These are phyloP conservation scores for Berberis thunbergii DNA, from an alignment of 164 flowering plant genomes.

Conservation along the genomic window DNA sequence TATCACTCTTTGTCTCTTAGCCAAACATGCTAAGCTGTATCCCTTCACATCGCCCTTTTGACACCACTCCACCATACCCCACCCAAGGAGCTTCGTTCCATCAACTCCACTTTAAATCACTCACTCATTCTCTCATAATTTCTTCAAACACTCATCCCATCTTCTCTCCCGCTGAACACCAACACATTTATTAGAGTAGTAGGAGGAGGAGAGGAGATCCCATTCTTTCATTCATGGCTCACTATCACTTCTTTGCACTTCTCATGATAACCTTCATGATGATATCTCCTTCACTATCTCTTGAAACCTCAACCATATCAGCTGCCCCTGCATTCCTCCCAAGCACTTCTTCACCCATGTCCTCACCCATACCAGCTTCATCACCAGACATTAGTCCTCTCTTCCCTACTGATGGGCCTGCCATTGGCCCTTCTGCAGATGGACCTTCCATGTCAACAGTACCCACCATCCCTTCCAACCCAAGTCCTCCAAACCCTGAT, in stretches of 20 bases:
- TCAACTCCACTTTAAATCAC: no score
- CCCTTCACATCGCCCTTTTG: no score
- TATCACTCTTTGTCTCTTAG: no score
- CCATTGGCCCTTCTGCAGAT: slow-evolving; percentile 19
- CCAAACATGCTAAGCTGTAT: no score
- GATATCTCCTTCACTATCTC: slow-evolving; percentile 14
- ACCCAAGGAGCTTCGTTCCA: no score
- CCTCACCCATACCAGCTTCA: slow-evolving; percentile 20
- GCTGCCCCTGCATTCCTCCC: slow-evolving; percentile 31
- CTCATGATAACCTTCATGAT: slow-evolving; percentile 17
- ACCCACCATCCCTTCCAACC: slow-evolving; percentile 46
- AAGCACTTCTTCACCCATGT: slow-evolving; percentile 9
- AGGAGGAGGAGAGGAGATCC: no score
- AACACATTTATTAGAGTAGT: no score
- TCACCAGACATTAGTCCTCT: slow-evolving; percentile 53
- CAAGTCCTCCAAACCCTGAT: slow-evolving; percentile 45
- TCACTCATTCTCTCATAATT: no score
- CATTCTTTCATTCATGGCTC: slow-evolving; percentile 35
- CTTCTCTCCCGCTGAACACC: no score
- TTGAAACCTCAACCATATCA: slow-evolving; percentile 17
- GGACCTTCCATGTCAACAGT: slow-evolving; percentile 16
- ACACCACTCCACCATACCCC: no score
- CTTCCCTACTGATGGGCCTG: slow-evolving; percentile 36
- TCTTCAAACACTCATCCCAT: no score
- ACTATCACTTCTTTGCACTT: slow-evolving; percentile 19